phyloP scores from a whole-genome alignment of 139 green algal species.

The Desmodesmus armatus region DNA sequence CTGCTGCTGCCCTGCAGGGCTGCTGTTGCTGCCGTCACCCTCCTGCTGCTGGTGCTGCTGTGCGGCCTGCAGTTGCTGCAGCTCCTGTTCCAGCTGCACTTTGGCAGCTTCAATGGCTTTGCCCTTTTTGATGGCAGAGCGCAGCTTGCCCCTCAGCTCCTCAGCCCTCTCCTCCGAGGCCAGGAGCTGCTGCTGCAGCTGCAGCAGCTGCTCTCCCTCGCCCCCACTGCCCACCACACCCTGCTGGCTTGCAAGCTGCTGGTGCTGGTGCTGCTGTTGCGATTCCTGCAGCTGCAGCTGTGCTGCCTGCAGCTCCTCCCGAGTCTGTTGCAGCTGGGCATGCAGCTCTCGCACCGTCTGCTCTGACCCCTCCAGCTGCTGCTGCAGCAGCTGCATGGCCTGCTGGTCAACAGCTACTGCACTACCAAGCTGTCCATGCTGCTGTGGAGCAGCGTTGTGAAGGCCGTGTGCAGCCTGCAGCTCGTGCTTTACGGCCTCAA shows the following conservation, averaged over 20 bases:
- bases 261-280: background rate
- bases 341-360: background rate
- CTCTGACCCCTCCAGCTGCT: background rate
- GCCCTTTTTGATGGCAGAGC: conserved; percentile 12
- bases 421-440: background rate
- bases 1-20: background rate
- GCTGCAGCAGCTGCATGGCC: background rate
- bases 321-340: background rate
- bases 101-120: conserved; percentile 22
- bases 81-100: background rate
- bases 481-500: background rate
- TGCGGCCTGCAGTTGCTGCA: conserved; percentile 10
- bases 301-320: background rate
- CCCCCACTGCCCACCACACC: background rate
- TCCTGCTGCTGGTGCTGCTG: background rate
- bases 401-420: background rate
- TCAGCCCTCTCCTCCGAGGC: background rate
- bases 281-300: background rate
- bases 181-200: conserved; percentile 6
- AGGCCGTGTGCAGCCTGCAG: background rate
- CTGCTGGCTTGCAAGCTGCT: background rate
- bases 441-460: background rate
- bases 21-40: background rate
- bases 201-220: background rate
- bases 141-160: conserved; percentile 16